Evolutionary conservation across 805 yeast species (phyloP).

Genomic region (Isabelozyma rhagii): DNA sequence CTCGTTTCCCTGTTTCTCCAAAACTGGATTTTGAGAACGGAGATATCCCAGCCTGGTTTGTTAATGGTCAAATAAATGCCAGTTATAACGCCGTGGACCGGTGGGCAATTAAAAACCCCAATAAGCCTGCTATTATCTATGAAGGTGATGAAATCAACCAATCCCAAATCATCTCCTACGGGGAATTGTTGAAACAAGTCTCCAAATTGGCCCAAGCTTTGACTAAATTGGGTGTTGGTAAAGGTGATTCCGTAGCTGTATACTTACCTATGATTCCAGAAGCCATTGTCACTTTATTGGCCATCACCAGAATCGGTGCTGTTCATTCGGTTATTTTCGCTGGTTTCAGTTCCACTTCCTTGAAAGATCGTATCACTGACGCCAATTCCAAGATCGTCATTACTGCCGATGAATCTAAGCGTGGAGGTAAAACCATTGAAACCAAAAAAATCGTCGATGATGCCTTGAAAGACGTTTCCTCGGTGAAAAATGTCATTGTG

Average conservation of each 20-base stretch:
- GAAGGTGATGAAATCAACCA: constrained; percentile 90
- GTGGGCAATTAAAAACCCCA: constrained; percentile 85
- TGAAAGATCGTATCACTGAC: constrained; percentile 85
- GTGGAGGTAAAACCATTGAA: constrained; percentile 92
- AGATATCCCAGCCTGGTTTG: constrained; percentile 84
- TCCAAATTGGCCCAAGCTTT: constrained; percentile 84
- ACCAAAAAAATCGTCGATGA: constrained; percentile 95
- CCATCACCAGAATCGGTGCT: constrained; percentile 92
- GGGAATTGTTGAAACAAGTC: constrained; percentile 81
- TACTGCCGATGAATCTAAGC: constrained; percentile 91
- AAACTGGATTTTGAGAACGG: constrained; percentile 55
- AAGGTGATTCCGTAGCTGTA: constrained; percentile 96
- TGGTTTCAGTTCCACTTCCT: constrained; percentile 91
- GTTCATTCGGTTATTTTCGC: constrained; percentile 95
- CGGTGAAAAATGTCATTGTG: constrained; percentile 80
- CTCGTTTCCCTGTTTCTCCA: constrained; percentile 45
- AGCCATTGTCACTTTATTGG: constrained; percentile 90
- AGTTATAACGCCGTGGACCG: constrained; percentile 92
- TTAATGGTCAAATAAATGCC: constrained; percentile 92
- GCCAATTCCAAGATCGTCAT: constrained; percentile 83
- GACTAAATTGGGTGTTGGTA: constrained; percentile 77
- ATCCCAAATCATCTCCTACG: constrained; percentile 73
- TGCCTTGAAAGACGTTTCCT: constrained; percentile 72
- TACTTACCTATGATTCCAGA: constrained; percentile 98
- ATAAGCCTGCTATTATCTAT: constrained; percentile 79